These are phyloP conservation scores for Aureobasidium uvarum DNA, from an alignment of 2,329 filamentous ascomycete species.

Conservation along the genomic window DNA sequence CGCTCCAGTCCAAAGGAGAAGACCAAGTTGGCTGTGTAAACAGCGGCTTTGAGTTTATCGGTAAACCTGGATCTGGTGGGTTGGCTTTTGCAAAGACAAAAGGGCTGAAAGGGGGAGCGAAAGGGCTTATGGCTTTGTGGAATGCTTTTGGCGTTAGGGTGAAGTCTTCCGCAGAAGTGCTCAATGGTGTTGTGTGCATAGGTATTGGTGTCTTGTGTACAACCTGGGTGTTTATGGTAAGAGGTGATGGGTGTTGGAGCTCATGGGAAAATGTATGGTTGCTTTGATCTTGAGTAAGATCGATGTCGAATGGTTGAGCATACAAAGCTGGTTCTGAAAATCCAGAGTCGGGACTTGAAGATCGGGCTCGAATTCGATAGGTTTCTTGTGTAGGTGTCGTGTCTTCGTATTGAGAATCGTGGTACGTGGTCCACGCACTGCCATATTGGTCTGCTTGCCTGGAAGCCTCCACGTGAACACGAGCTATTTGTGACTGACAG, in stretches of 20 bases:
- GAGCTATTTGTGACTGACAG: conserved; percentile 17
- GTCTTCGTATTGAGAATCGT: neutral
- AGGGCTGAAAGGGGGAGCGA: neutral
- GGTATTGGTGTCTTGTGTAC: neutral
- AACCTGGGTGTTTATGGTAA: neutral
- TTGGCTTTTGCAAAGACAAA: conserved; percentile 13
- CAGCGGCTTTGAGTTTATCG: neutral
- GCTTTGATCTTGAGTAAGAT: neutral
- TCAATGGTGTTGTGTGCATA: neutral
- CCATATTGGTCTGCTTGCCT: neutral
- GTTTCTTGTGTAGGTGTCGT: neutral
- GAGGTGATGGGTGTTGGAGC: neutral
- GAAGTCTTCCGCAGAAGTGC: neutral
- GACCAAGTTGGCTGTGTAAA: neutral
- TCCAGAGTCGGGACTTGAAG: conserved; percentile 6
- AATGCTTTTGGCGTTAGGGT: neutral
- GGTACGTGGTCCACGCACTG: neutral
- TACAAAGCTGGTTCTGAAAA: conserved; percentile 21
- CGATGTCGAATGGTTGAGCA: conserved; percentile 21
- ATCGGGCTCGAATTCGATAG: neutral
- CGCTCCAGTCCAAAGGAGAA: neutral
- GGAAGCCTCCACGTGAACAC: neutral
- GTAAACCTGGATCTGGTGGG: neutral
- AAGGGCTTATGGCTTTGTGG: neutral
- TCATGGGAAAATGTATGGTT: conserved; percentile 11